Percentiles rank a stretch among this genome's conserved stretches.
phyloP scores from a whole-genome alignment of 495 filamentous ascomycete species.

The Neurospora tetrasperma region DNA sequence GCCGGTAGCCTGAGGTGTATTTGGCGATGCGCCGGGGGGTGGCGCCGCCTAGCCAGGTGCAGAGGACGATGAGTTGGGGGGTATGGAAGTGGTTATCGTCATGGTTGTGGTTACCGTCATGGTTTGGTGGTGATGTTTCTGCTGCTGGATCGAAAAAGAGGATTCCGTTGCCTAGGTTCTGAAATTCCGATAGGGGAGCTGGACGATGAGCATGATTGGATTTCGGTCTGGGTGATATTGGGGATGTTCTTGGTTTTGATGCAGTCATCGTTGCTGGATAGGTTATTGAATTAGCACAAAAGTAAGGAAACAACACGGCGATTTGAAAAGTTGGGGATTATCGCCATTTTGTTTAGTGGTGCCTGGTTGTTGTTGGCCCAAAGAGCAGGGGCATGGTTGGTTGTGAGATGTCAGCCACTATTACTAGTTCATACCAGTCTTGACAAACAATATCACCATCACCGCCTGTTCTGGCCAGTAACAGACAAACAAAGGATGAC shows the following conservation, averaged over 20 bases:
- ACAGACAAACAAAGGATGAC: neutral
- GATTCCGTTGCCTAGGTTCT: neutral
- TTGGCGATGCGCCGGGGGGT: conserved; percentile 30
- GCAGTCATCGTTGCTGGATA: neutral
- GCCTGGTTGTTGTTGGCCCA: neutral
- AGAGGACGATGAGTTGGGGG: conserved; percentile 28
- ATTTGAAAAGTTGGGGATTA: neutral
- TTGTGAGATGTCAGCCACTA: neutral
- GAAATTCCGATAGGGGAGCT: neutral
- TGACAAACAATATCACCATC: neutral
- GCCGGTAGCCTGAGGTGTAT: conserved; percentile 31
- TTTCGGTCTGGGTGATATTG: neutral
- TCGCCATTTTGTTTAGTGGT: neutral
- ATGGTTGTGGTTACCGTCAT: neutral
- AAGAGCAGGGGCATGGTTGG: neutral
- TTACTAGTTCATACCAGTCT: neutral
- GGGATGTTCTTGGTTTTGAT: neutral
- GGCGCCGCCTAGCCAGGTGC: conserved; percentile 34
- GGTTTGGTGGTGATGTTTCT: neutral
- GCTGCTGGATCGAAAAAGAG: neutral
- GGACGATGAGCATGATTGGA: neutral
- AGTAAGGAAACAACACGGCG: neutral
- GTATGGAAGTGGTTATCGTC: neutral
- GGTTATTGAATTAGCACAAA: neutral
- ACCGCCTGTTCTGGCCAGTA: neutral